These are phyloP conservation scores for Mycena pura DNA, from an alignment of 768 basidiomycete species.

Conservation along the genomic window DNA sequence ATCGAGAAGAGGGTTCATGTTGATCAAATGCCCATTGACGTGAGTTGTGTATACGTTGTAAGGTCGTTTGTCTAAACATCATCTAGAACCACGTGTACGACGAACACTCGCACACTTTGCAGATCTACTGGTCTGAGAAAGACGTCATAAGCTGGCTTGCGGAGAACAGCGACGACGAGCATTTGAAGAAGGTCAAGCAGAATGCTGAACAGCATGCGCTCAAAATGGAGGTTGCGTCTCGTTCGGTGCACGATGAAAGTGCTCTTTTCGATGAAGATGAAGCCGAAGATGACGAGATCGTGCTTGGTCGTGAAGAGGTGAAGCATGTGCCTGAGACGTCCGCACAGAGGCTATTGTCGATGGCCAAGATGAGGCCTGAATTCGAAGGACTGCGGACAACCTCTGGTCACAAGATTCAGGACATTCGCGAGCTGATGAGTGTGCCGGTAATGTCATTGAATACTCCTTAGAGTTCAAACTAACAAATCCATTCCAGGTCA, in stretches of 20 bases:
- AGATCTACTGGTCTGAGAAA: constrained; percentile 94
- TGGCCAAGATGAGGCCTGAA: constrained; percentile 73
- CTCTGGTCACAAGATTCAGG: constrained; percentile 93
- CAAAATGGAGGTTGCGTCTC: constrained; percentile 90
- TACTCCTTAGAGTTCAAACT: constrained; percentile 6
- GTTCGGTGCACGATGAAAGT: constrained; percentile 85
- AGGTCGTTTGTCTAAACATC: constrained; percentile 26
- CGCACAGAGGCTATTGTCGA: constrained; percentile 79
- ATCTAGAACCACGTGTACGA: constrained; percentile 92
- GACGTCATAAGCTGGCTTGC: constrained; percentile 96
- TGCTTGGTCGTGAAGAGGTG: constrained; percentile 64
- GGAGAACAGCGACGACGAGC: constrained; percentile 95
- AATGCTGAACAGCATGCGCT: constrained; percentile 89
- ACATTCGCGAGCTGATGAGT: constrained; percentile 91
- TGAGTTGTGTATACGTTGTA: constrained; percentile 44
- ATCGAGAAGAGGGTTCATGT: constrained; percentile 99
- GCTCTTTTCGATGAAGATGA: constrained; percentile 92
- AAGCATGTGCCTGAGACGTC: constrained; percentile 63
- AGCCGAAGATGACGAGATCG: constrained; percentile 81
- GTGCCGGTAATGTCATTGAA: constrained; percentile 76
- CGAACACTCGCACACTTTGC: constrained; percentile 89
- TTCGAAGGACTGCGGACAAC: constrained; percentile 86
- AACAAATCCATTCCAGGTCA: constrained; percentile 61
- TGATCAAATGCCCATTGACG: constrained; percentile 98
- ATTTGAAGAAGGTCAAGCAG: constrained; percentile 92